These are phyloP conservation scores for Neurospora tetrasperma DNA, from an alignment of 495 filamentous ascomycete species.

Conservation along the genomic window DNA sequence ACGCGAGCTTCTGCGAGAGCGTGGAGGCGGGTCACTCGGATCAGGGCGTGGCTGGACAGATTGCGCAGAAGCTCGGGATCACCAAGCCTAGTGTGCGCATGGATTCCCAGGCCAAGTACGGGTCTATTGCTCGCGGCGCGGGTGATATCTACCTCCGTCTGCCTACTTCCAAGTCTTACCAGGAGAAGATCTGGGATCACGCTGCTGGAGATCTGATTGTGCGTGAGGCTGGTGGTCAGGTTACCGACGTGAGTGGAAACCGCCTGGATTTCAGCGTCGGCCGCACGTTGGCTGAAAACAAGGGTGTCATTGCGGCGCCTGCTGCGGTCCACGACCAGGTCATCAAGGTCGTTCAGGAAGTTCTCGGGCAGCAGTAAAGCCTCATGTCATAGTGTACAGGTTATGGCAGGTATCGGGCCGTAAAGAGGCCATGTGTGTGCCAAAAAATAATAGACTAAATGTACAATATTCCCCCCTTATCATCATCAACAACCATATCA, in stretches of 20 bases:
- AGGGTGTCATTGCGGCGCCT: slow-evolving; percentile 85
- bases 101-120: slow-evolving; percentile 98
- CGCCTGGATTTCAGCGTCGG: slow-evolving; percentile 77
- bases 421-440: background rate
- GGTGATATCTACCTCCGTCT: slow-evolving; percentile 90
- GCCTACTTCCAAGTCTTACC: slow-evolving; percentile 72
- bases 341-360: slow-evolving; percentile 69
- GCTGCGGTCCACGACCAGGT: slow-evolving; percentile 64
- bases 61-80: slow-evolving; percentile 77
- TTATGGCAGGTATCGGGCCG: slow-evolving; percentile 14
- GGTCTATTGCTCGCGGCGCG: slow-evolving; percentile 85
- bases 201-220: slow-evolving; percentile 94
- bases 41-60: slow-evolving; percentile 75
- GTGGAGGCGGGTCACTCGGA: slow-evolving; percentile 86
- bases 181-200: slow-evolving; percentile 99
- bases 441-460: slow-evolving; percentile 5
- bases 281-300: slow-evolving; percentile 77
- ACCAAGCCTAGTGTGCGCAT: slow-evolving; percentile 76
- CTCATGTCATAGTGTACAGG: slow-evolving; percentile 19
- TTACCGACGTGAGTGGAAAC: slow-evolving; percentile 75
- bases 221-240: slow-evolving; percentile 82
- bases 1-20: slow-evolving; percentile 88
- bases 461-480: slow-evolving; percentile 4
- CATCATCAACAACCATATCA: background rate
- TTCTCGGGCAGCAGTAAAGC: slow-evolving; percentile 40